Evolutionary conservation across 2,329 filamentous ascomycete genomes (phyloP), one percentile per base, ranked within the genome.

Genomic region (Sporothrix schenckii): DNA sequence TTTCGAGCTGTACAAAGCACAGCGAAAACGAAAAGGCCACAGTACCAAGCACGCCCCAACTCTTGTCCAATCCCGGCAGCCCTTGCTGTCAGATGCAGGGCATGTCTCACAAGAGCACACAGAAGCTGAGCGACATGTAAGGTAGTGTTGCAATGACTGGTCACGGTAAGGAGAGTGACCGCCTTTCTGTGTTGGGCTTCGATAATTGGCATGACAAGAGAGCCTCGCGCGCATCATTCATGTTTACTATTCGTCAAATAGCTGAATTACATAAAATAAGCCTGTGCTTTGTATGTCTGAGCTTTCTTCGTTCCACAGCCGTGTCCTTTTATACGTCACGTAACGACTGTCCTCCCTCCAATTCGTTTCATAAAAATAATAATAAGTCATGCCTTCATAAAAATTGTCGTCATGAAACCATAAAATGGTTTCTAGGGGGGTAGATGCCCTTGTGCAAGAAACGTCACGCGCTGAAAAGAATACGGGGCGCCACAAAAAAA

Each of bases 341-440:
- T 53, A 53, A 4, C 39, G 24, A 50, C 27, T n/a, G 27, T 34
- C 61, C 19, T 66, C 47, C 44, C 14, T 44, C 11, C 41, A 44
- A 3, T 39, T 10, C 34, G 56, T 54, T 66, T 66, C 44, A 49
- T 60, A 60, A 60, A 27, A 56, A 67, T 44, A 67, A 44, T 53
- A 47, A 49, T 49, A 34, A 10, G 47, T 60, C 66, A 44, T 68
- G 53, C 34, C 66, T 60, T 60, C 54, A 39, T 58, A 60, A 60
- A 47, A 58, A 68, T 24, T 60, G 24, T 68, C 66, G 49, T 68
- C 30, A 68, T 7, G 61, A 68, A 68, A n/a, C 53, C 54, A 68
- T 68, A 60, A 52, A 56, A 49, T 7, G 14, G 24, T 11, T 24
- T 44, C 10, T 14, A 9, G 16, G 34, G 27, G 16, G 16, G 11